Evolutionary conservation across 371 early-diverging fungal genomes (phyloP), one percentile per base, ranked within the genome.

Genomic region (Fennellomyces sp.): DNA sequence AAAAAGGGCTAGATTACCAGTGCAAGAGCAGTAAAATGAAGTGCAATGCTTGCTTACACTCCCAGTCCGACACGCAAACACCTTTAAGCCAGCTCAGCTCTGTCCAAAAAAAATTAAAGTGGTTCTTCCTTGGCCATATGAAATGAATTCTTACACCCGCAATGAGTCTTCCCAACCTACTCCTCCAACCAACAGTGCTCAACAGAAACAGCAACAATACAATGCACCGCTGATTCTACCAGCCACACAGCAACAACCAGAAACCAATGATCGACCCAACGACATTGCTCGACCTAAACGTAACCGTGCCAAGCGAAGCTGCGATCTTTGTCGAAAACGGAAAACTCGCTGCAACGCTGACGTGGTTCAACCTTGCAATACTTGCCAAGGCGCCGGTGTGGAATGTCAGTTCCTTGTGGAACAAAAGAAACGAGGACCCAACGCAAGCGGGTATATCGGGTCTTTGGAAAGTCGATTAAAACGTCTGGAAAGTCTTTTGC

Each of bases 391-490:
- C 21, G 30, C 49, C 41, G 52, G 55, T 10, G 19, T 42, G 17
- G 45, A 56, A 23, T 2, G 62, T 64, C 7, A 66, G 3, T 45
- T 45, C 6, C 71, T 73, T 42, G 38, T 69, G 2, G 64, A 73
- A 41, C 74, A 69, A 52, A 77, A 72, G 56, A 73, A 66, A 38
- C 61, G 77, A 57, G 77, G 72, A 0, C 74, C 77, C 27, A 49
- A 60, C 29, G 48, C 69, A 23, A 15, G 21, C 33, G 62, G 59
- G 13, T 72, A 78, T 60, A 66, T 78, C 1, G 78, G 70, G 57
- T 31, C 56, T 10, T 49, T 78, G 6, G 78, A 78, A 51, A 52
- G 54, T 27, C 56, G 78, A 6, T 36, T 74, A 30, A 58, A 68
- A 45, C 68, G 73, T 1, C 70, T 78, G 65, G 75, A 78, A 64